Percentiles rank a stretch among this genome's conserved stretches.
phyloP scores from a whole-genome alignment of 2,329 filamentous ascomycete genomes.

The Paraphoma sp. region DNA sequence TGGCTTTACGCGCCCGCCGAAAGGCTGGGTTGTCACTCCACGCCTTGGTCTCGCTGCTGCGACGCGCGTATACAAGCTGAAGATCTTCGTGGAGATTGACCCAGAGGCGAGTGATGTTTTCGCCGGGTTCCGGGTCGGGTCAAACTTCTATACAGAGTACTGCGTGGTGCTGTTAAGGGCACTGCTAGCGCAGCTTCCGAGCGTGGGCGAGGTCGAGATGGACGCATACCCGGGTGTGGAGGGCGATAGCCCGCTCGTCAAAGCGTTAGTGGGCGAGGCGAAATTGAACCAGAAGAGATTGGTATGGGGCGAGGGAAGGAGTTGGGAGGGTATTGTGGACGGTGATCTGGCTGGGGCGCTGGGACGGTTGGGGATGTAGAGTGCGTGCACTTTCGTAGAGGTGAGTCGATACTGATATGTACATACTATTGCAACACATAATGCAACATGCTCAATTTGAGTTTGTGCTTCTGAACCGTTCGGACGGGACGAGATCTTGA shows the following conservation, averaged over 20 bases:
- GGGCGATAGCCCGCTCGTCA: conserved; percentile 70
- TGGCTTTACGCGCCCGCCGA: conserved; percentile 74
- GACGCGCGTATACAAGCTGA: conserved; percentile 63
- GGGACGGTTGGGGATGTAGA: conserved; percentile 27
- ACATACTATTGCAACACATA: not conserved
- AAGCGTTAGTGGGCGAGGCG: conserved; percentile 62
- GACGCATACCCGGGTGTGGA: conserved; percentile 72
- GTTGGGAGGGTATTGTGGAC: conserved; percentile 60
- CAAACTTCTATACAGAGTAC: conserved; percentile 75
- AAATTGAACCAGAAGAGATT: conserved; percentile 63
- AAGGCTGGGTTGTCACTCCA: conserved; percentile 72
- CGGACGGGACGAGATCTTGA: no score
- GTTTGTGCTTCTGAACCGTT: no score
- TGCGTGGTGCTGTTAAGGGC: conserved; percentile 63
- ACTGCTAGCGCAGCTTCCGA: conserved; percentile 65
- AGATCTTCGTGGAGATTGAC: conserved; percentile 75
- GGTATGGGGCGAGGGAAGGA: conserved; percentile 60
- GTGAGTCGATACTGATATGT: not conserved
- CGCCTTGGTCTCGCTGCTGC: conserved; percentile 70
- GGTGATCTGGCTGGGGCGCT: conserved; percentile 34
- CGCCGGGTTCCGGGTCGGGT: conserved; percentile 69
- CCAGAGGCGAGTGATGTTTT: conserved; percentile 70
- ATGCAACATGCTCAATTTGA: not conserved
- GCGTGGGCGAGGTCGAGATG: conserved; percentile 67
- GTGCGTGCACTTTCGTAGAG: not conserved